Base-by-base conservation (phyloP, 768 basidiomycete genomes). In the Leucocoprinus leucothites region DNA sequence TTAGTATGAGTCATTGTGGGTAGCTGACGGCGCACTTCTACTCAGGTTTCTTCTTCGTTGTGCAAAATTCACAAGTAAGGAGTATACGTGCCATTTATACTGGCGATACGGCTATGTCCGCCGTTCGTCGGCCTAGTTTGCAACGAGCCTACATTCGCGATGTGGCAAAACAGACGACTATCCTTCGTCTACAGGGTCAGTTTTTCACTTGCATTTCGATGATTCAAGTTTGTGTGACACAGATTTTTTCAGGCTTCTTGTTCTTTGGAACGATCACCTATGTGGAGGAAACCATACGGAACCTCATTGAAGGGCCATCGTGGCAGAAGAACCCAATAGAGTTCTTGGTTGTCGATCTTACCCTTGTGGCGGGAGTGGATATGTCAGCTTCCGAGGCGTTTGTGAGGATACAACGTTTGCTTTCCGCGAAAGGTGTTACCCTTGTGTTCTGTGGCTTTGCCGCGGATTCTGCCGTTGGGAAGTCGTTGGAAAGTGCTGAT, bases 341-440 rank as follows among this genome's bases (percentile, higher is more conserved):
- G 3, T 99, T 97, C 74, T 81, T 98, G 28, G 82, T 98, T 7
- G 76, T 98, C 43, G 95, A 98, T 63, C 80, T 98, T 28, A 74
- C 87, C 28, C 82, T 92, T 28, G 94, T 94, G 1, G 82, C 82
- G 9, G 94, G 95, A 0, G 87, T 98, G 24, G 96, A 99, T 69
- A 87, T 97, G 81, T 95, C 91, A 0, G 84, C 95, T 2, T 92
- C 95, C 1, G 96, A 98, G 64, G 96, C 95, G 0, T 93, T 98
- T 60, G 90, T 98, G 36, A 82, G 96, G 9, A 80, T 98, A 7
- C 94, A 96, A 60, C 80, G 95, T 6, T 64, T 98, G 8, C 73
- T 98, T 25, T 75, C 81, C 3, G 82, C 82, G 2, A 89, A 87
- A 63, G 77, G 76, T n/a, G 87, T 98, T 51, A 80, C 87, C 1